Base-by-base conservation (phyloP, 306 rosid genomes). In the Cucurbita moschata region DNA sequence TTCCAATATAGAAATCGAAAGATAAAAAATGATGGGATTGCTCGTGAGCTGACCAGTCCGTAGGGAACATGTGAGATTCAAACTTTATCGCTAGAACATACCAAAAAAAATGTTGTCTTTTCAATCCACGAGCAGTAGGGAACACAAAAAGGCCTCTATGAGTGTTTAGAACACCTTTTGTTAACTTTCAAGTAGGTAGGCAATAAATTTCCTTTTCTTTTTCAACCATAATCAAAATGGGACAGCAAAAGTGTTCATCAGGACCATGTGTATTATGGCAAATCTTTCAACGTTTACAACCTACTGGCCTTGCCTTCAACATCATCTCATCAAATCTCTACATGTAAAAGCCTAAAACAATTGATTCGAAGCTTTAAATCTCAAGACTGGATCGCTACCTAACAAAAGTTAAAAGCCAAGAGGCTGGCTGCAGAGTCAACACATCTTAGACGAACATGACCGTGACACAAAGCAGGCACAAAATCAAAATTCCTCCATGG, bases 11-110 rank as follows among this genome's bases (percentile, higher is more conserved):
- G 19, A 12, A 56, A 67, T 55, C 0, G 5, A 26, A 70, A 50
- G 60, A 26, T 16, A 16, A 15, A 30, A 26, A 46, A 13, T 3
- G 26, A 30, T 59, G 74, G 30, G 42, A 70, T 50, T 70, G 59
- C 74, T 70, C 30, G 74, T 49, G 74, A 70, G 30, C 74, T 49
- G 74, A 70, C 16, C 46, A 49, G 14, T 49, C 74, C 72, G 26
- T 49, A 70, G 60, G 46, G 40, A 70, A 70, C 60, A 49, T 35
- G 74, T 70, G 74, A 70, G 46, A 42, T 70, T 70, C 30, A 4
- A 35, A 70, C 46, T 68, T 68, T 19, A 46, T 4, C 42, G 18
- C 7, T 47, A 3, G 10, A 44, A 26, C n/a, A 1, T 63, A 9
- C 4, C n/a, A 23, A 19, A 47, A 68, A 68, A 47, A 47, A 46